phyloP scores from a whole-genome alignment of 73 alveolate species.

The Paramecium primaurelia region DNA sequence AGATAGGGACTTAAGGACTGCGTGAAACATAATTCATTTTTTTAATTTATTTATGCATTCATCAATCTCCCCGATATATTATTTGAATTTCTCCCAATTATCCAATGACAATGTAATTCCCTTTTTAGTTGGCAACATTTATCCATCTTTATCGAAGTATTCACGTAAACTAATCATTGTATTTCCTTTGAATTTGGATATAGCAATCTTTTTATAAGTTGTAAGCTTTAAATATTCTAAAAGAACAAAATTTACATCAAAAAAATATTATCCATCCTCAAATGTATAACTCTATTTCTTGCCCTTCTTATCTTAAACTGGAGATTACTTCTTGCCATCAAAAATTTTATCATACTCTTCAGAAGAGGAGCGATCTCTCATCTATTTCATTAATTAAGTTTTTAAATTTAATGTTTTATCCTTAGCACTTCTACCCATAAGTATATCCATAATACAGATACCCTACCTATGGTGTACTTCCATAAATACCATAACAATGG shows the following conservation, averaged over 20 bases:
- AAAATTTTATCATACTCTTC: not conserved
- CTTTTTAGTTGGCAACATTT: constrained; percentile 50
- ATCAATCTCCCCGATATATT: not conserved
- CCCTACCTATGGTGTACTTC: not conserved
- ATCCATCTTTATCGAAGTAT: constrained; percentile 44
- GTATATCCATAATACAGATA: not conserved
- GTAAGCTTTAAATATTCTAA: not conserved
- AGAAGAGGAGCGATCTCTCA: not conserved
- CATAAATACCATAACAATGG: not conserved
- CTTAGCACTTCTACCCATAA: not conserved
- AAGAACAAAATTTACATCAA: not conserved
- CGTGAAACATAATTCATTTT: constrained; percentile 33
- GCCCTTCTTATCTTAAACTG: not conserved
- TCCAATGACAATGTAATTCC: constrained; percentile 47
- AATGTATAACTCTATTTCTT: not conserved
- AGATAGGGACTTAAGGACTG: constrained; percentile 14
- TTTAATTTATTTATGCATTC: constrained; percentile 32
- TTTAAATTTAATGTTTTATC: not conserved
- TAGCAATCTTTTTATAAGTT: not conserved
- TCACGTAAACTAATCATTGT: constrained; percentile 42
- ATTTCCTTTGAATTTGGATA: constrained; percentile 14
- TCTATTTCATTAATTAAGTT: not conserved
- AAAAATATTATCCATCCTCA: constrained; percentile 20
- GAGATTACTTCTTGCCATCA: not conserved
- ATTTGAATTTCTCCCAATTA: constrained; percentile 19